Evolutionary conservation across 2,329 filamentous ascomycete species (phyloP).

Genomic region (Fusarium tricinctum): DNA sequence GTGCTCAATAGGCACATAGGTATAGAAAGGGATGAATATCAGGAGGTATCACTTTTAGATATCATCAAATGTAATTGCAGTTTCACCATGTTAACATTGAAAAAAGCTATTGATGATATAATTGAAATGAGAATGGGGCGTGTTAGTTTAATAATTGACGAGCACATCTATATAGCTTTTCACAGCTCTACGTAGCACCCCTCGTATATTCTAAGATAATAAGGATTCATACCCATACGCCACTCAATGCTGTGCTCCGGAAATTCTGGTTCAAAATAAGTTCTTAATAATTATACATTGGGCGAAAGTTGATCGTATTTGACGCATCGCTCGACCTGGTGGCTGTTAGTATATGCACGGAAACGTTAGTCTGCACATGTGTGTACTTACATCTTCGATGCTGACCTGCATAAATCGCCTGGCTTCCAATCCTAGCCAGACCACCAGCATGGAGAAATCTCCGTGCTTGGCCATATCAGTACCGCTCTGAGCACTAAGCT

Average conservation of each 20-base stretch:
- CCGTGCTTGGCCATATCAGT: constrained; percentile 77
- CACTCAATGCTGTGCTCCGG: constrained; percentile 23
- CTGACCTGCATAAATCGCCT: constrained; percentile 91
- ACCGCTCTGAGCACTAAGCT: constrained; percentile 84
- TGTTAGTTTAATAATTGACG: constrained; percentile 11
- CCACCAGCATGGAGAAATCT: constrained; percentile 86
- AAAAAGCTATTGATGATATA: neutral
- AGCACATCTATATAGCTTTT: constrained; percentile 19
- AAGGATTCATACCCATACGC: constrained; percentile 27
- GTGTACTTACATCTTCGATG: constrained; percentile 80
- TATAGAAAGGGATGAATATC: constrained; percentile 27
- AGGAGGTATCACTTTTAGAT: constrained; percentile 21
- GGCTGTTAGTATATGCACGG: constrained; percentile 6
- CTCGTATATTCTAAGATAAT: constrained; percentile 6
- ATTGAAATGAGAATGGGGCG: neutral
- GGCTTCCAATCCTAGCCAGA: constrained; percentile 93
- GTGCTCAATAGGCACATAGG: constrained; percentile 30
- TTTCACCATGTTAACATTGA: neutral
- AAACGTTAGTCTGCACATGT: neutral
- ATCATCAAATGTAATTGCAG: constrained; percentile 14
- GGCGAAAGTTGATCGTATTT: constrained; percentile 91
- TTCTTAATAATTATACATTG: constrained; percentile 74
- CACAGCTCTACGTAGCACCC: constrained; percentile 3
- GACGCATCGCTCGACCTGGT: constrained; percentile 85
- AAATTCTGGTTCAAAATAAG: constrained; percentile 15